Evolutionary conservation across 192 early-diverging fungal species (phyloP).

Genomic region (Chytriomyces sp.): DNA sequence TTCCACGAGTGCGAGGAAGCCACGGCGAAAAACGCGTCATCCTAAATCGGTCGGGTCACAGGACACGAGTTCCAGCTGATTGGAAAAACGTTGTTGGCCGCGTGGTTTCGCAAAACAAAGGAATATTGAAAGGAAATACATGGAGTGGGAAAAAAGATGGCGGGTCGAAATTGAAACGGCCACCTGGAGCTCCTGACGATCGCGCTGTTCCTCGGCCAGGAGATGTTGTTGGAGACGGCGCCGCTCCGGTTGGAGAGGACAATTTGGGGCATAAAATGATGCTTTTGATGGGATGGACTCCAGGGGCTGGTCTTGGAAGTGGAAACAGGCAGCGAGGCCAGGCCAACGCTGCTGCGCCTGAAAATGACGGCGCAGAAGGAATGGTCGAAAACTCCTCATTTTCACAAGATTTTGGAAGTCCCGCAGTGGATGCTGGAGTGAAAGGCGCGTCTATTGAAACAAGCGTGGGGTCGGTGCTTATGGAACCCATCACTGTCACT

Average conservation of each 20-base stretch:
- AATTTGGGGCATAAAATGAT: slow-evolving; percentile 77
- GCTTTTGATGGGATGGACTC: slow-evolving; percentile 66
- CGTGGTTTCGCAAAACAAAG: slow-evolving; percentile 15
- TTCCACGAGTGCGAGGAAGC: slow-evolving; percentile 26
- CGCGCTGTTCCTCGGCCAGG: slow-evolving; percentile 45
- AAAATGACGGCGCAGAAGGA: background rate
- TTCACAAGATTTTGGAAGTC: background rate
- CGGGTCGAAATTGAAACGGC: background rate
- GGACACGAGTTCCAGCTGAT: slow-evolving; percentile 35
- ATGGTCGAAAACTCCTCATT: background rate
- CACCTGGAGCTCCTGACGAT: slow-evolving; percentile 39
- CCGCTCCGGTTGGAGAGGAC: slow-evolving; percentile 56
- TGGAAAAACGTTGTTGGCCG: slow-evolving; percentile 34
- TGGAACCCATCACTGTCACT: slow-evolving; percentile 22
- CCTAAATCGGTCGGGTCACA: slow-evolving; percentile 25
- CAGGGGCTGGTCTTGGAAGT: slow-evolving; percentile 43
- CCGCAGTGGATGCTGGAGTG: background rate
- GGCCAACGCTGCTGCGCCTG: background rate
- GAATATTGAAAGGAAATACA: slow-evolving; percentile 36
- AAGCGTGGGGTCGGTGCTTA: background rate
- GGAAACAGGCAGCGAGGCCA: background rate
- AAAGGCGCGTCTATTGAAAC: background rate
- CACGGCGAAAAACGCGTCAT: slow-evolving; percentile 26
- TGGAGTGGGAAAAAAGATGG: slow-evolving; percentile 17
- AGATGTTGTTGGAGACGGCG: slow-evolving; percentile 61